Percentiles rank a stretch among this genome's conserved stretches.
Evolutionary conservation across 2,329 filamentous ascomycete species (phyloP).

Genomic region (Penicillium sp.): DNA sequence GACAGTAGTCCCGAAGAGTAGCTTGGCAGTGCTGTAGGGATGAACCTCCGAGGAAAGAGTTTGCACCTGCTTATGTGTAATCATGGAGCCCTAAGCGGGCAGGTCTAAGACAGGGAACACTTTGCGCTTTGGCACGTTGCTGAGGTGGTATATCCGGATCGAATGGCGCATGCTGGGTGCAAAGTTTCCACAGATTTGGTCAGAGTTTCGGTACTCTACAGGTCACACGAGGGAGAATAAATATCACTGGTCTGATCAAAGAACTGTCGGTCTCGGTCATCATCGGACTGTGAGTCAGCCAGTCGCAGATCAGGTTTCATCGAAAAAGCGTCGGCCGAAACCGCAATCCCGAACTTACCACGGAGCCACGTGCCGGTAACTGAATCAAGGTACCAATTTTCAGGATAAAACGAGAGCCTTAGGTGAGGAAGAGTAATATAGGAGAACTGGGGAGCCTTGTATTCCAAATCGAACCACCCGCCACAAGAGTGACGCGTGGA

Average conservation of each 20-base stretch:
- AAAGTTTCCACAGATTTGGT: constrained; percentile 3
- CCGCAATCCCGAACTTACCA: constrained; percentile 1
- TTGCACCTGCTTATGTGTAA: background rate
- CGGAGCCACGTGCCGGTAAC: constrained; percentile 10
- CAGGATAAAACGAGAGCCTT: constrained; percentile 3
- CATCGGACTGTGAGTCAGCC: constrained; percentile 12
- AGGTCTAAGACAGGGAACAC: background rate
- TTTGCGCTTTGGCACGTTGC: constrained; percentile 8
- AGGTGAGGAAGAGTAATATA: constrained; percentile 2
- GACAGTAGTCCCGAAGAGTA: constrained; percentile 8
- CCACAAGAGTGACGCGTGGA: constrained; percentile 10
- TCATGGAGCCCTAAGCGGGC: background rate
- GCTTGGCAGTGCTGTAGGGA: background rate
- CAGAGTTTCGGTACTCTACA: constrained; percentile 8
- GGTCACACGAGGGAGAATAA: constrained; percentile 6
- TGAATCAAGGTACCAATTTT: constrained; percentile 9
- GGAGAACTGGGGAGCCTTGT: constrained; percentile 5
- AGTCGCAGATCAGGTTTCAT: background rate
- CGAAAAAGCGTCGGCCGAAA: background rate
- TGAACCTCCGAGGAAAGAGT: constrained; percentile 4
- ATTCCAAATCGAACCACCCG: constrained; percentile 15
- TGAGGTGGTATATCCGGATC: background rate
- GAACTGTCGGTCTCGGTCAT: constrained; percentile 1
- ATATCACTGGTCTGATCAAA: constrained; percentile 2
- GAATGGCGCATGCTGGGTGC: constrained; percentile 5